Percentiles rank a stretch among this genome's conserved stretches.
These are phyloP conservation scores for Fusarium citri DNA, from an alignment of 2,329 filamentous ascomycete genomes.

Conservation along the genomic window DNA sequence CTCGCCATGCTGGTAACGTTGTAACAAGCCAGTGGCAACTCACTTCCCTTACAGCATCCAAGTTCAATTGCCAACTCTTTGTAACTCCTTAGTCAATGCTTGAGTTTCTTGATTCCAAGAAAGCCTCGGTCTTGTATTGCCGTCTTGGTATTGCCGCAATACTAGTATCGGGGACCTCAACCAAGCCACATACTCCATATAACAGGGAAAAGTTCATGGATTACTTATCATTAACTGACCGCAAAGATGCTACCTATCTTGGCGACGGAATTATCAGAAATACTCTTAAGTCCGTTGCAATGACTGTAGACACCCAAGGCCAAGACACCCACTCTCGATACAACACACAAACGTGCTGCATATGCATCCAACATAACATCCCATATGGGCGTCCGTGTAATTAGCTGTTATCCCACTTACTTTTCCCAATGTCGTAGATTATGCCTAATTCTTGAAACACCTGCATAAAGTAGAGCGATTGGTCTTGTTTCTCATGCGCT, in stretches of 20 bases:
- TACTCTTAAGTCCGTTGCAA: slow-evolving; percentile 12
- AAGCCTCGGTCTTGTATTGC: not conserved
- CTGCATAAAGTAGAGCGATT: not conserved
- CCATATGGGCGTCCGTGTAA: not conserved
- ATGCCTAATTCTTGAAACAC: slow-evolving; percentile 20
- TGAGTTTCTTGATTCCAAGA: not conserved
- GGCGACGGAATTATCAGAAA: slow-evolving; percentile 3
- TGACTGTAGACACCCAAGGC: too few species aligned
- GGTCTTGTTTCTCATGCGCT: not conserved
- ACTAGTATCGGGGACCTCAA: not conserved
- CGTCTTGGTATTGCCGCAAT: not conserved
- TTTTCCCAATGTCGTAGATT: not conserved
- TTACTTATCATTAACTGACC: not conserved
- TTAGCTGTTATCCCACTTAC: not conserved
- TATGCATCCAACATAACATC: not conserved
- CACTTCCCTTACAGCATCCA: not conserved
- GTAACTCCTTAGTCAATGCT: not conserved
- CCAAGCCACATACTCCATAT: slow-evolving; percentile 2
- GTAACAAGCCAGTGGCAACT: not conserved
- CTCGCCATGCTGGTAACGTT: not conserved
- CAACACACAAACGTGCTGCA: not conserved
- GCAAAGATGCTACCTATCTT: not conserved
- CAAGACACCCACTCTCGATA: not conserved
- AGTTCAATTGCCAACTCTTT: not conserved
- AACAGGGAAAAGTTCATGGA: not conserved